These are phyloP conservation scores for Physcia stellaris DNA, from an alignment of 495 filamentous ascomycete genomes.

Conservation along the genomic window DNA sequence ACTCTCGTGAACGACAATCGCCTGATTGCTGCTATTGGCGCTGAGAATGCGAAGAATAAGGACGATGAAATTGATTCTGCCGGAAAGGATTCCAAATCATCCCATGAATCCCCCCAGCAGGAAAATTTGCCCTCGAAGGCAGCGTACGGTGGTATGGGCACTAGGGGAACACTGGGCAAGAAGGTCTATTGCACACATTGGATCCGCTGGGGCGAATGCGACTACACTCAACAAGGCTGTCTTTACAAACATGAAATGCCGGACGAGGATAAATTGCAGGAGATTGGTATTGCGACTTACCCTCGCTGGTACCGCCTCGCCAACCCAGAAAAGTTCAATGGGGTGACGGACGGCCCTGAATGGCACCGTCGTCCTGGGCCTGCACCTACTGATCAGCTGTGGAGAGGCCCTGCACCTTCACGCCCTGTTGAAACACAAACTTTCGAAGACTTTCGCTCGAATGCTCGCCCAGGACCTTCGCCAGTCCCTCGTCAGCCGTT, in stretches of 20 bases:
- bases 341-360: slow-evolving; percentile 70
- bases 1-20: no score
- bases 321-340: slow-evolving; percentile 1
- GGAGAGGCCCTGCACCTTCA: slow-evolving; percentile 32
- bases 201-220: slow-evolving; percentile 72
- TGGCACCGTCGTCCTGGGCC: slow-evolving; percentile 64
- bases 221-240: slow-evolving; percentile 74
- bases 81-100: no score
- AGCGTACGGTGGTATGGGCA: no score
- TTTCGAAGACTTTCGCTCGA: no score
- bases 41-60: not conserved
- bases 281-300: slow-evolving; percentile 44
- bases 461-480: no score
- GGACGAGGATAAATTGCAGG: slow-evolving; percentile 40
- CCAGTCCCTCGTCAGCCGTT: no score
- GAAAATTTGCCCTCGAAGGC: no score
- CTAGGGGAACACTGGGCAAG: slow-evolving; percentile 16
- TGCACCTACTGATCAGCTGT: not conserved
- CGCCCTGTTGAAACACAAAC: slow-evolving; percentile 35
- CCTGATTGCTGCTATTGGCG: slow-evolving; percentile 1
- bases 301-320: slow-evolving; percentile 32
- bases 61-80: not conserved
- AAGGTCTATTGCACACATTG: slow-evolving; percentile 82
- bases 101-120: no score
- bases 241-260: slow-evolving; percentile 84